Base-by-base conservation (phyloP, 202 grass and related monocot genomes). In the Panicum virgatum region DNA sequence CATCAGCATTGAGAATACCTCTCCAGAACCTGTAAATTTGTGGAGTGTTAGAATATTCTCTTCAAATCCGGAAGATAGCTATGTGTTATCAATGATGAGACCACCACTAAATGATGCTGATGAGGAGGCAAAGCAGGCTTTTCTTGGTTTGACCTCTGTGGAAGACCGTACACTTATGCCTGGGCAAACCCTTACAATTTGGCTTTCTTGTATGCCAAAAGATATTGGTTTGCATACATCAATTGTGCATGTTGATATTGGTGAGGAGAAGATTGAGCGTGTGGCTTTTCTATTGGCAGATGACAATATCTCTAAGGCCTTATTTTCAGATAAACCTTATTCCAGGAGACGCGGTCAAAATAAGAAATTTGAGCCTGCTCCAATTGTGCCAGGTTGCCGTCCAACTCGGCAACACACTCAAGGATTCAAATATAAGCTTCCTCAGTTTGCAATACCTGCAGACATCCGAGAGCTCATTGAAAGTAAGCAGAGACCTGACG, bases 11-110 rank as follows among this genome's bases (percentile, higher is more conserved):
- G 50, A 65, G 69, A 98, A 95, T 65, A 98, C 82, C 75, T 94
- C 84, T 54, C 4, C 66, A 18, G 95, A 93, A 52, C 82, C 90
- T 52, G 51, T 93, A 47, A 82, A 89, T 29, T 45, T 98, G 47
- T 98, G 95, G 95, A 92, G 92, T 82, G 84, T 95, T 22, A 95
- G 88, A 78, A 95, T 98, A 51, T 98, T 94, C 79, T 90, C 90
- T 62, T 94, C 95, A 22, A 95, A 89, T 68, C 95, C 92, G 23
- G 92, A 98, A 86, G 92, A 95, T 34, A 94, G 90, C 70, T 98
- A 74, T 80, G 65, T 89, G 5, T 80, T 98, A 56, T 98, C 95
- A 40, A 78, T 98, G 72, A 98, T 94, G 92, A 91, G 32, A 75
- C 92, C 95, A 66, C 95, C 95, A 16, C 9, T 43, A 66, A 86